These are phyloP conservation scores for Eucalyptus curtisii DNA, from an alignment of 345 rosid species.

Conservation along the genomic window DNA sequence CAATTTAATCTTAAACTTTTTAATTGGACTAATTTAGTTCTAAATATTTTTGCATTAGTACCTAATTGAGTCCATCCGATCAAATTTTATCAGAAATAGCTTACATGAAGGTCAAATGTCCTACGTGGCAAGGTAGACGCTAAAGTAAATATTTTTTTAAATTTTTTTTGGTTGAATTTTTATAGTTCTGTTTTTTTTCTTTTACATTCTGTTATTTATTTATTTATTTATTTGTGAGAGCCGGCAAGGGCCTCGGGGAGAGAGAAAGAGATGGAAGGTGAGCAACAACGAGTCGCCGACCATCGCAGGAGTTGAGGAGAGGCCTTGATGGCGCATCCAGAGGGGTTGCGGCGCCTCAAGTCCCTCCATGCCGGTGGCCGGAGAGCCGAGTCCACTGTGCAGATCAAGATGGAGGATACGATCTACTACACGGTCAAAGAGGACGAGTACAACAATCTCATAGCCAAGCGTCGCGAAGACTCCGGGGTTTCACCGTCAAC, in stretches of 20 bases:
- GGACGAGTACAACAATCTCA: constrained; percentile 58
- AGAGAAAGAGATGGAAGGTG: not conserved
- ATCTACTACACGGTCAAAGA: constrained; percentile 58
- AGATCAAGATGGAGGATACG: constrained; percentile 52
- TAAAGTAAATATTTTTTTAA: too few species aligned
- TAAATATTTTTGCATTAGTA: too few species aligned
- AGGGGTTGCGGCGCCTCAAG: not conserved
- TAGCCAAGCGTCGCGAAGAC: constrained; percentile 68
- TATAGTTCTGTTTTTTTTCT: too few species aligned
- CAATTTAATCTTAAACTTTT: not conserved
- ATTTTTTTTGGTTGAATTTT: too few species aligned
- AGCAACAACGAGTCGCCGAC: not conserved
- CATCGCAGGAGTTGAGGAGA: not conserved
- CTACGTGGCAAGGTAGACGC: rapidly evolving
- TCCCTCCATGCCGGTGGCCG: constrained; percentile 61
- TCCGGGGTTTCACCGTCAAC: constrained; percentile 54
- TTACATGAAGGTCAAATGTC: not conserved
- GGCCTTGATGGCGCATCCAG: too few species aligned
- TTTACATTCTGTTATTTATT: too few species aligned
- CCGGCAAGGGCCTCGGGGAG: not conserved
- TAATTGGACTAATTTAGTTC: too few species aligned
- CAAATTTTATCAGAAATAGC: too few species aligned
- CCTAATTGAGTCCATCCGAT: not conserved
- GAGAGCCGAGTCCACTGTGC: constrained; percentile 43
- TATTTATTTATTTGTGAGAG: too few species aligned